These are phyloP conservation scores for Lipomyces anomalus DNA, from an alignment of 805 yeast species.

Conservation along the genomic window DNA sequence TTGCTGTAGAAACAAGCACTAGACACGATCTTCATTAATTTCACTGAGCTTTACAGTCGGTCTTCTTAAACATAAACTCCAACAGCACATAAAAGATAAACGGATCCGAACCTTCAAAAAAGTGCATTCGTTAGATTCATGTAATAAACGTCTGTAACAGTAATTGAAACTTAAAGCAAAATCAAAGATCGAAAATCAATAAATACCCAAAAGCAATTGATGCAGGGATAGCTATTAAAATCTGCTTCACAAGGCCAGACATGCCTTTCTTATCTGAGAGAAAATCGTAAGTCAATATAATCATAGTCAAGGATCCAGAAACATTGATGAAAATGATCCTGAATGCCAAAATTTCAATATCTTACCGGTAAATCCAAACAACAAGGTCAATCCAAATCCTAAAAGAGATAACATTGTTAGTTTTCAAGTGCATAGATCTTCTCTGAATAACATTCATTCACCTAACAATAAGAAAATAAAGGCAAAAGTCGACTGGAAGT, in stretches of 20 bases:
- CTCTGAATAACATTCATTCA: background rate
- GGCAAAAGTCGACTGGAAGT: conserved; percentile 12
- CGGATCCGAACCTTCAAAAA: conserved; percentile 23
- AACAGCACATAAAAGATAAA: conserved; percentile 25
- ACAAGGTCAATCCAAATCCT: conserved; percentile 13
- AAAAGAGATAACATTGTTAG: background rate
- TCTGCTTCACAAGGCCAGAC: conserved; percentile 13
- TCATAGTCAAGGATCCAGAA: background rate
- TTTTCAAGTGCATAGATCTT: background rate
- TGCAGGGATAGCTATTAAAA: conserved; percentile 14
- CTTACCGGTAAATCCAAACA: conserved; percentile 18
- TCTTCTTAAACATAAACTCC: conserved; percentile 25
- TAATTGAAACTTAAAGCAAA: background rate
- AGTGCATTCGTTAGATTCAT: background rate
- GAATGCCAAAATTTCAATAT: background rate
- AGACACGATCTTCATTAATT: background rate
- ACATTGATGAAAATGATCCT: no score
- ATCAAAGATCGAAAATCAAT: background rate
- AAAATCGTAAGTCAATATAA: background rate
- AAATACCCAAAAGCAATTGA: conserved; percentile 18
- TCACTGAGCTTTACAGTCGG: background rate
- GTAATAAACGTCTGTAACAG: background rate
- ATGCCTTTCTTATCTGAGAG: conserved; percentile 14
- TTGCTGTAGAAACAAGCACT: background rate
- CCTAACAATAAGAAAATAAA: conserved; percentile 9